Percentiles rank a stretch among this genome's conserved stretches.
Conservation (phyloP, 78 protist species). For the Acrasis kona region DNA sequence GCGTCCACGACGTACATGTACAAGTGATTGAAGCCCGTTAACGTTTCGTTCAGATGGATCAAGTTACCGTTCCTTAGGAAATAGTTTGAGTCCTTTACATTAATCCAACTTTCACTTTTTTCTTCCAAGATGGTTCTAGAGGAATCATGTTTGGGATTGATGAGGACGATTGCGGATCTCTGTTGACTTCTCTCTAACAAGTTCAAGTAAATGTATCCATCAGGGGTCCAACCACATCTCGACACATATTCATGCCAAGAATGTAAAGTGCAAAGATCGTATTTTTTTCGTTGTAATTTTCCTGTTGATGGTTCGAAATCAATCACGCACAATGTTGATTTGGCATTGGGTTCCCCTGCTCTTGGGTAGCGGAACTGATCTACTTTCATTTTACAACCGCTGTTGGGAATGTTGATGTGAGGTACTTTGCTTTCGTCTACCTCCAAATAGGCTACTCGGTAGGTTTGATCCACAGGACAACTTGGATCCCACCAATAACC, state of each 20-base stretch:
- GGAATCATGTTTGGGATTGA: conserved; percentile 1
- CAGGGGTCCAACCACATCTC: conserved; percentile 6
- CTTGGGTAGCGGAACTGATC: background rate
- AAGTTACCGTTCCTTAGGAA: conserved; percentile 22
- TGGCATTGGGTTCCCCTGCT: background rate
- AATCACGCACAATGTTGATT: background rate
- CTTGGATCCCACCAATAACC: conserved; percentile 41
- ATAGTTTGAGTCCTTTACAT: background rate
- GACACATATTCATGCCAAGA: conserved; percentile 17
- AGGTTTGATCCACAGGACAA: background rate
- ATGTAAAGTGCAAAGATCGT: too few species aligned
- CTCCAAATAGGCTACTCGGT: conserved; percentile 5
- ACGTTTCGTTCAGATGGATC: too few species aligned
- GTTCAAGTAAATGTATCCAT: background rate
- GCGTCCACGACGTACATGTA: too few species aligned
- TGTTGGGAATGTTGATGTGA: background rate
- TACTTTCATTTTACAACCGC: background rate
- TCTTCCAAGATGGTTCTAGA: conserved; percentile 16
- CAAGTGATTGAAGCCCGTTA: too few species aligned
- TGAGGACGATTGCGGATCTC: background rate
- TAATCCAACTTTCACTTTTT: conserved; percentile 19
- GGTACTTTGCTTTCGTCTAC: conserved; percentile 11
- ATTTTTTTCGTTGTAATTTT: too few species aligned
- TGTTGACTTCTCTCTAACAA: conserved; percentile 7
- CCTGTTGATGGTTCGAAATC: too few species aligned